Conservation (phyloP, 225 moss, liverwort and hornwort genomes). For the Physcomitrium patens region DNA sequence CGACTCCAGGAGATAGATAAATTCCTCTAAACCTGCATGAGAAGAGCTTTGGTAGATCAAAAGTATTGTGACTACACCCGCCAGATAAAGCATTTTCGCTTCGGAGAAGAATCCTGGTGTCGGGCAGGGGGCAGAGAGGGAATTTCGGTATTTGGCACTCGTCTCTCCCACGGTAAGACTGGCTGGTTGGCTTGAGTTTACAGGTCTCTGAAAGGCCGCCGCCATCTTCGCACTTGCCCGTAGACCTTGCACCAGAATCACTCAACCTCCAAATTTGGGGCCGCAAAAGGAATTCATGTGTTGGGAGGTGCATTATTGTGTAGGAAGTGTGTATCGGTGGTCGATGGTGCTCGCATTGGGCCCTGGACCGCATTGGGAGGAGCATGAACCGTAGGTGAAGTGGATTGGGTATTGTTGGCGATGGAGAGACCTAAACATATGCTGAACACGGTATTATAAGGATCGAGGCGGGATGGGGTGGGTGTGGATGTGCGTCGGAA, state of each 20-base stretch:
- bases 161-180: no score
- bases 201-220: conserved; percentile 39
- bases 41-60: no score
- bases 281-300: neutral
- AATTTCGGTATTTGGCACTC: no score
- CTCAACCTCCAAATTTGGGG: conserved; percentile 36
- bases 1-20: no score
- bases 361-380: neutral
- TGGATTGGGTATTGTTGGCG: neutral
- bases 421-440: neutral
- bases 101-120: no score
- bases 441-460: neutral
- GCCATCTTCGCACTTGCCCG: conserved; percentile 34
- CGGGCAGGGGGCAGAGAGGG: no score
- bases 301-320: neutral
- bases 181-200: conserved; percentile 19
- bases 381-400: neutral
- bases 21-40: no score
- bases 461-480: conserved; percentile 42
- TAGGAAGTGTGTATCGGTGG: no score
- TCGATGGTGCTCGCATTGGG: neutral
- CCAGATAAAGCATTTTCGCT: no score
- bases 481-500: conserved; percentile 53
- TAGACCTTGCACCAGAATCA: neutral
- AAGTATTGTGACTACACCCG: no score